phyloP scores from a whole-genome alignment of 306 rosid genomes.

The Adenanthera pavonina region DNA sequence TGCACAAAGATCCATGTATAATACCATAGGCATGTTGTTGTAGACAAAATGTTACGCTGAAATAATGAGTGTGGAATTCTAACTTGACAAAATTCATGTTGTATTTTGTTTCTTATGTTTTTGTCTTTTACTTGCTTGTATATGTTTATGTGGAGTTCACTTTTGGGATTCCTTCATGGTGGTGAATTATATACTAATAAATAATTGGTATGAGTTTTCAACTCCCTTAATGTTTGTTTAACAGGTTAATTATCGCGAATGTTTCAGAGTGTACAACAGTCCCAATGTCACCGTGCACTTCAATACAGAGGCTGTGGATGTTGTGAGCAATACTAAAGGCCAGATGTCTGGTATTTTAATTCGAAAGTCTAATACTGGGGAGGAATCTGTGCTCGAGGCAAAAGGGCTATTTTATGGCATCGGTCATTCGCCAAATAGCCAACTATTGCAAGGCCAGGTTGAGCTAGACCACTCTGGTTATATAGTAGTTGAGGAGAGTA shows the following conservation, averaged over 20 bases:
- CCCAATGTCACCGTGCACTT: constrained; percentile 71
- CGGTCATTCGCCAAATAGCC: constrained; percentile 76
- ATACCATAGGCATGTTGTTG: not conserved
- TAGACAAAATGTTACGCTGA: constrained; percentile 16
- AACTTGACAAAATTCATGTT: constrained; percentile 1
- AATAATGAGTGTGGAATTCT: constrained; percentile 17
- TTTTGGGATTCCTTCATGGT: constrained; percentile 31
- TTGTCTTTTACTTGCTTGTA: constrained; percentile 24
- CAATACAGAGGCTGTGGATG: constrained; percentile 69
- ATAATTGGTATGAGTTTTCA: constrained; percentile 63
- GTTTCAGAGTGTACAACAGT: constrained; percentile 81
- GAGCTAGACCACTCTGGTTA: constrained; percentile 66
- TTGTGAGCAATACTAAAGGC: constrained; percentile 65
- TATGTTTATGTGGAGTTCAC: constrained; percentile 12
- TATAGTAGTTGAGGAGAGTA: constrained; percentile 58
- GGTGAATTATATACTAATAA: constrained; percentile 47
- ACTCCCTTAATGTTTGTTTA: constrained; percentile 75
- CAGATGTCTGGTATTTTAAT: constrained; percentile 71
- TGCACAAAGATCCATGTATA: constrained; percentile 9
- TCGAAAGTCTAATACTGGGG: constrained; percentile 56
- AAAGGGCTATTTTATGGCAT: constrained; percentile 76
- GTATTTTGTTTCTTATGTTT: not conserved
- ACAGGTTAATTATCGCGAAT: constrained; percentile 86
- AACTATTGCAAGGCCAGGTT: constrained; percentile 67
- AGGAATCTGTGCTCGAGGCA: constrained; percentile 65